phyloP scores from a whole-genome alignment of 176 grass and related monocot genomes.

The Aegilops bicornis region DNA sequence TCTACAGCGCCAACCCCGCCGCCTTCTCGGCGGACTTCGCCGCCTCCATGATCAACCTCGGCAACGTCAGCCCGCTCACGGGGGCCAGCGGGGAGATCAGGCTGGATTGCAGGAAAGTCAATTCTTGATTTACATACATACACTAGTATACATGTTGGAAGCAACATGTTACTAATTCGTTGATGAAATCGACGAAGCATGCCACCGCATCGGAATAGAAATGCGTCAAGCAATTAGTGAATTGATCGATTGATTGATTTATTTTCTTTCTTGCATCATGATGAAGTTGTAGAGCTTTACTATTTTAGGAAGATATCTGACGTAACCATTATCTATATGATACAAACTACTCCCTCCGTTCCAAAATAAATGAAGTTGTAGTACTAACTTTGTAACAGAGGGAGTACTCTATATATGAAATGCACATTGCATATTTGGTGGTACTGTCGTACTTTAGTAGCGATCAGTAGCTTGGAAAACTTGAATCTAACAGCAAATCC shows the following conservation, averaged over 20 bases:
- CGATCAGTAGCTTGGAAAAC: neutral
- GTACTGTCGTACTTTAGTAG: neutral
- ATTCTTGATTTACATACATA: constrained; percentile 22
- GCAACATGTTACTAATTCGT: neutral
- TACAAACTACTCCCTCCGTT: too few relatives aligned
- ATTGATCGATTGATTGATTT: neutral
- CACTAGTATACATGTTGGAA: too few relatives aligned
- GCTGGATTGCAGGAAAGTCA: constrained; percentile 62
- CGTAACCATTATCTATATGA: neutral
- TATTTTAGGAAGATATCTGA: neutral
- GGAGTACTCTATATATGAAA: neutral
- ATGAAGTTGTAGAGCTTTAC: too few relatives aligned
- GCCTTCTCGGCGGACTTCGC: constrained; percentile 60
- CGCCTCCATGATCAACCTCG: constrained; percentile 65
- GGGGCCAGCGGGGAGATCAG: constrained; percentile 71
- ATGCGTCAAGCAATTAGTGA: neutral
- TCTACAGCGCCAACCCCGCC: constrained; percentile 51
- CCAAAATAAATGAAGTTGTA: too few relatives aligned
- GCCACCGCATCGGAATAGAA: neutral
- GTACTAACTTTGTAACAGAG: too few relatives aligned
- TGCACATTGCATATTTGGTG: neutral
- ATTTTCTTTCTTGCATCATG: neutral
- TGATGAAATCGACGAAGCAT: neutral
- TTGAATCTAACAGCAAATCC: too few relatives aligned
- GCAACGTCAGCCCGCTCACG: constrained; percentile 49